A percentile compares a stretch with the other conserved stretches of the same genome.
Evolutionary conservation across 139 green algal species (phyloP).

Genomic region (Chara braunii): DNA sequence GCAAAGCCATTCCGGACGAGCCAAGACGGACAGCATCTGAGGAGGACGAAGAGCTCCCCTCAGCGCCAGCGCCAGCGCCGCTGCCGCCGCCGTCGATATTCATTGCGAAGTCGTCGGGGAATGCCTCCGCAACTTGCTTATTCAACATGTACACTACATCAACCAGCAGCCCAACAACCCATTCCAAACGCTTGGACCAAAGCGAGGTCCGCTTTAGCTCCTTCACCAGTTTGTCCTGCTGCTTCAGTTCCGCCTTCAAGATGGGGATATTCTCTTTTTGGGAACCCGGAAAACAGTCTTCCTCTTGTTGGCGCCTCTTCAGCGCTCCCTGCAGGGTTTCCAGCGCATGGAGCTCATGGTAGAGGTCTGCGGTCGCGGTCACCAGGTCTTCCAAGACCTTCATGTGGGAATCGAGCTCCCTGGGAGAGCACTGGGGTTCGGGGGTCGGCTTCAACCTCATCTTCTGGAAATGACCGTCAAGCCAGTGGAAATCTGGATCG

Average conservation of each 20-base stretch:
- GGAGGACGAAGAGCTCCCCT: too few relatives aligned
- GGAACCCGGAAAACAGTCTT: neutral
- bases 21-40: too few relatives aligned
- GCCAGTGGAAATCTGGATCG: neutral
- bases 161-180: constrained; percentile 31
- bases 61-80: too few relatives aligned
- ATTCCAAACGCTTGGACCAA: constrained; percentile 26
- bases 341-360: constrained; percentile 17
- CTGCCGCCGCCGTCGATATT: too few relatives aligned
- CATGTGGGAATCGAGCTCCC: too few relatives aligned
- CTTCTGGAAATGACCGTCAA: constrained; percentile 9
- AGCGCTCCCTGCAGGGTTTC: constrained; percentile 5
- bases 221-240: constrained; percentile 29
- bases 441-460: too few relatives aligned
- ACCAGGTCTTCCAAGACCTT: too few relatives aligned
- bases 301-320: neutral
- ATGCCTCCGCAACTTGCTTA: constrained; percentile 9
- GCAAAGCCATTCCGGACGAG: constrained; percentile 9
- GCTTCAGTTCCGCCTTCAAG: constrained; percentile 26
- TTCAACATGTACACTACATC: constrained; percentile 26
- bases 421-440: too few relatives aligned
- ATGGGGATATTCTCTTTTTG: neutral
- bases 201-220: constrained; percentile 22
- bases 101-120: constrained; percentile 10
- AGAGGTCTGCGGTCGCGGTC: too few relatives aligned